Percentiles rank a stretch among this genome's conserved stretches.
Evolutionary conservation across 2,329 filamentous ascomycete species (phyloP).

Genomic region (Monosporascus sp.): DNA sequence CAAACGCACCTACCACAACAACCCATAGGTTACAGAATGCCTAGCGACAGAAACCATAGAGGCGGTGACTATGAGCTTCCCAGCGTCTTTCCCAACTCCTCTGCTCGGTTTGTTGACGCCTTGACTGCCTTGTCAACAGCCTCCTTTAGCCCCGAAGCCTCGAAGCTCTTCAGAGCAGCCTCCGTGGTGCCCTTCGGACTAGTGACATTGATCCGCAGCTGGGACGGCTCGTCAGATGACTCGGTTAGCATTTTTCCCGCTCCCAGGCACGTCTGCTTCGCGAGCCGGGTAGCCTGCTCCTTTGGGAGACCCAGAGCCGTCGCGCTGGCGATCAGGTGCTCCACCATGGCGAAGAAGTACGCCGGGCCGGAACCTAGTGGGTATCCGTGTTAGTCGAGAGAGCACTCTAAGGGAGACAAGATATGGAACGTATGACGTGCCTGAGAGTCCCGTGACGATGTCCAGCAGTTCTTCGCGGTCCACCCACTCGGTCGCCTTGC

Average conservation of each 20-base stretch:
- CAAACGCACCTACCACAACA: no score
- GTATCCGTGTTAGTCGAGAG: no score
- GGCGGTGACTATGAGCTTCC: constrained; percentile 11
- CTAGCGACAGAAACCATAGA: neutral
- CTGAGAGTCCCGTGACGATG: constrained; percentile 45
- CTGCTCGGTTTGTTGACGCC: constrained; percentile 37
- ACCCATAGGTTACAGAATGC: neutral
- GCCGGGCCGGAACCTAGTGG: constrained; percentile 43
- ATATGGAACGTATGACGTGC: constrained; percentile 24
- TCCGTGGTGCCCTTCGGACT: constrained; percentile 49
- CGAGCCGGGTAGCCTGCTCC: constrained; percentile 45
- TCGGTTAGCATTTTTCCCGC: constrained; percentile 47
- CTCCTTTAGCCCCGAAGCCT: constrained; percentile 36
- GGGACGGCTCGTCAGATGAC: constrained; percentile 39
- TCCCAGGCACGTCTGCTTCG: constrained; percentile 47
- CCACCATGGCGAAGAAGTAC: constrained; percentile 50
- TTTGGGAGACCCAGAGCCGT: constrained; percentile 38
- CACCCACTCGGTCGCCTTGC: constrained; percentile 46
- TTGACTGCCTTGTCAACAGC: constrained; percentile 42
- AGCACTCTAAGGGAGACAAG: no score
- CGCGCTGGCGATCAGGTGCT: constrained; percentile 43
- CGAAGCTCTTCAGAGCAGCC: constrained; percentile 44
- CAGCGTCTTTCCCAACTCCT: constrained; percentile 38
- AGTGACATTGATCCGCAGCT: constrained; percentile 47
- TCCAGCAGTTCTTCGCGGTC: constrained; percentile 45